A percentile compares a stretch with the other conserved stretches of the same genome.
These are phyloP conservation scores for Pseudevernia furfuracea DNA, from an alignment of 495 filamentous ascomycete species.

Conservation along the genomic window DNA sequence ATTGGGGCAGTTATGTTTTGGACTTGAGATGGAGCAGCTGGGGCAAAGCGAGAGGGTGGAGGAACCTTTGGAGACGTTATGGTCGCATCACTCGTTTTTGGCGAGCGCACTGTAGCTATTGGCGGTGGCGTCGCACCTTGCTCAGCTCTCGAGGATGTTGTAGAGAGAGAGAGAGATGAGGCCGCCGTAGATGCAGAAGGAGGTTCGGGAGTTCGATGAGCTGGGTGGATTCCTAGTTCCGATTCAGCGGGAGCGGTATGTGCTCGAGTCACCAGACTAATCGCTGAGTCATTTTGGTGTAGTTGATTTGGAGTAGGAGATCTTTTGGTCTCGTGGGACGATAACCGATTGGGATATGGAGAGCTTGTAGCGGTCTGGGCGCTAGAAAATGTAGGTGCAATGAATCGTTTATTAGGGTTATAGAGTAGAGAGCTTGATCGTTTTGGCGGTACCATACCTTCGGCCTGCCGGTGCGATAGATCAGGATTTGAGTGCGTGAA, in stretches of 20 bases:
- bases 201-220: conserved; percentile 20
- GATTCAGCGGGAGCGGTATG: conserved; percentile 16
- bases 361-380: conserved; percentile 1
- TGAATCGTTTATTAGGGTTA: conserved; percentile 10
- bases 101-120: conserved; percentile 21
- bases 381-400: conserved; percentile 11
- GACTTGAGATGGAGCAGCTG: conserved; percentile 11
- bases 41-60: conserved; percentile 15
- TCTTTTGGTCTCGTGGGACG: conserved; percentile 10
- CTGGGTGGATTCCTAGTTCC: conserved; percentile 21
- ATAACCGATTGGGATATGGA: background rate
- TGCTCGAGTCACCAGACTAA: conserved; percentile 14
- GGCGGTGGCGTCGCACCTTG: conserved; percentile 25
- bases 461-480: conserved; percentile 10
- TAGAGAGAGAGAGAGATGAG: conserved; percentile 6
- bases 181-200: background rate
- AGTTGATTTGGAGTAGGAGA: conserved; percentile 21
- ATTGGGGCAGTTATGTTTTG: conserved; percentile 7
- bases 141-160: conserved; percentile 18
- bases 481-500: conserved; percentile 23
- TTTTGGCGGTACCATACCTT: conserved; percentile 18
- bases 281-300: conserved; percentile 18
- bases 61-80: conserved; percentile 11
- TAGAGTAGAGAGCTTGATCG: conserved; percentile 27
- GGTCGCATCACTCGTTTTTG: background rate